phyloP scores from a whole-genome alignment of 2,329 filamentous ascomycete genomes.

The Diaporthe sp. region DNA sequence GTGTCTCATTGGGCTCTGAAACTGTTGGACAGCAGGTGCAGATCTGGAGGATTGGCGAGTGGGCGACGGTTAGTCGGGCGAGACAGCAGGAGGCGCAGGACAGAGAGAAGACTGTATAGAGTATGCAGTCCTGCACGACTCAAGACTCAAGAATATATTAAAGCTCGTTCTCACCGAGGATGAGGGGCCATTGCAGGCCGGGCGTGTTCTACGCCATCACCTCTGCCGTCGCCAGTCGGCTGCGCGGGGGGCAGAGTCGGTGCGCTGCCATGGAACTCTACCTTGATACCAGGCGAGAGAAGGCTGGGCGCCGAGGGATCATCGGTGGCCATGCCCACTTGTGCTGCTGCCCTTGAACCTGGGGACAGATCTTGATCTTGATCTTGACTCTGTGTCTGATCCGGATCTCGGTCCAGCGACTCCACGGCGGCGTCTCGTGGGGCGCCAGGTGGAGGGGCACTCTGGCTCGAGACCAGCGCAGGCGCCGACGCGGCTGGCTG shows the following conservation, averaged over 20 bases:
- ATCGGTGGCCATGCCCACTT: conserved; percentile 12
- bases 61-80: conserved; percentile 23
- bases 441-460: conserved; percentile 24
- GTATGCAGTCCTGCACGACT: background rate
- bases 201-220: conserved; percentile 36
- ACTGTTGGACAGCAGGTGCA: conserved; percentile 56
- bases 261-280: conserved; percentile 50
- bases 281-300: conserved; percentile 54
- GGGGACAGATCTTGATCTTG: background rate
- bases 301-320: conserved; percentile 42
- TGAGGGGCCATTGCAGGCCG: conserved; percentile 53
- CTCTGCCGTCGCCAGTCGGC: conserved; percentile 34
- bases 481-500: conserved; percentile 14
- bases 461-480: conserved; percentile 18
- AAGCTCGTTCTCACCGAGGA: conserved; percentile 53
- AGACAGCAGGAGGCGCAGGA: background rate
- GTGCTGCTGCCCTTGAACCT: background rate
- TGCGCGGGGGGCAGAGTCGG: background rate
- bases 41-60: conserved; percentile 51
- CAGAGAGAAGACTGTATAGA: conserved; percentile 31
- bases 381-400: background rate
- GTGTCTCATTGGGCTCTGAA: conserved; percentile 68
- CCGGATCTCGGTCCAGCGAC: background rate
- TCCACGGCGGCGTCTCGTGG: background rate
- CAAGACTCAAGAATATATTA: background rate